Conservation (phyloP, 768 basidiomycete genomes). For the Xerocomellus intermedius region DNA sequence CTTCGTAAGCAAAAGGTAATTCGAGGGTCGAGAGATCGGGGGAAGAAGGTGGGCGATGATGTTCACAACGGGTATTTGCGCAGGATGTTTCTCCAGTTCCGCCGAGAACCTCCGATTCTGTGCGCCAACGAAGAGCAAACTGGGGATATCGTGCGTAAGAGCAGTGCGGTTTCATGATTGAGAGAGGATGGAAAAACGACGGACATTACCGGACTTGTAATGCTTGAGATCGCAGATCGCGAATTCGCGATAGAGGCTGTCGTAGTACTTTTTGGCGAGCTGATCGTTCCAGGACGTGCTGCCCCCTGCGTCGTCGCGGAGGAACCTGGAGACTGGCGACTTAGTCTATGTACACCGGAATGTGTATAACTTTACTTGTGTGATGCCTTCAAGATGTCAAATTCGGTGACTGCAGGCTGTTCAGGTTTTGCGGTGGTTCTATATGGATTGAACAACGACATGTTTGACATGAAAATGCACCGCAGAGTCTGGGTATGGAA, state of each 20-base stretch:
- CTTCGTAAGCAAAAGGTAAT: constrained; percentile 85
- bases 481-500: neutral
- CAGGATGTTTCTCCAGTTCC: constrained; percentile 87
- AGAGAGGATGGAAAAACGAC: constrained; percentile 21
- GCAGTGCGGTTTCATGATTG: neutral
- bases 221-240: constrained; percentile 94
- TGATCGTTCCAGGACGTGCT: constrained; percentile 69
- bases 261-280: constrained; percentile 87
- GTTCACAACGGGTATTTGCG: constrained; percentile 81
- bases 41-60: constrained; percentile 44
- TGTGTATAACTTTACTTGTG: constrained; percentile 50
- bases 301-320: constrained; percentile 50
- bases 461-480: neutral
- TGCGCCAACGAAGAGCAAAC: constrained; percentile 93
- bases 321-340: constrained; percentile 51
- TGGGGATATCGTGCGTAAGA: constrained; percentile 27
- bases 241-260: constrained; percentile 86
- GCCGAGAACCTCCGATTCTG: constrained; percentile 84
- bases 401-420: constrained; percentile 44
- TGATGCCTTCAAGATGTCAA: constrained; percentile 71
- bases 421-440: neutral
- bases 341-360: neutral
- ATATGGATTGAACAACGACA: constrained; percentile 18
- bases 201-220: constrained; percentile 86
- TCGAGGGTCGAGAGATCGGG: constrained; percentile 70